A percentile compares a stretch with the other conserved stretches of the same genome.
Conservation (phyloP, 352 stramenopile genomes). For the Pilasporangium apinafurcum region DNA sequence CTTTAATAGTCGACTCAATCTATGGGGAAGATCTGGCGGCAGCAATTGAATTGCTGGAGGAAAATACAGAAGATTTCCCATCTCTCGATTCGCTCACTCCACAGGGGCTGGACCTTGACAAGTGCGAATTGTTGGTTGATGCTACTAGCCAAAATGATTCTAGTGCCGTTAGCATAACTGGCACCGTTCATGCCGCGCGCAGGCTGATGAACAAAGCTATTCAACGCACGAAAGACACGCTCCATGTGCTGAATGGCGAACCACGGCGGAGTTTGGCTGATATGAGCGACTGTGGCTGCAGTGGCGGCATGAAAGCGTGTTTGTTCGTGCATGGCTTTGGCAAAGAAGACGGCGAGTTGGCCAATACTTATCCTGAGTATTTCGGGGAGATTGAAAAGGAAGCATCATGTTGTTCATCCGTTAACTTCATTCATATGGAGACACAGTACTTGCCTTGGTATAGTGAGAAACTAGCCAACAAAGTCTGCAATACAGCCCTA, state of each 20-base stretch:
- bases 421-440: conserved; percentile 23
- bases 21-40: conserved; percentile 10
- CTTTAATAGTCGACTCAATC: neutral
- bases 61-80: conserved; percentile 8
- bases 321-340: conserved; percentile 3
- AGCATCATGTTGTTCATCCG: conserved; percentile 21
- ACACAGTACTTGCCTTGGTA: conserved; percentile 16
- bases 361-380: conserved; percentile 10
- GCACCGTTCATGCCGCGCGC: too few relatives aligned
- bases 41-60: conserved; percentile 7
- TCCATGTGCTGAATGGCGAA: neutral
- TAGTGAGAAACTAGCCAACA: conserved; percentile 8
- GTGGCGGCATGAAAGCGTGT: conserved; percentile 1
- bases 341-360: neutral
- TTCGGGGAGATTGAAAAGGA: conserved; percentile 18
- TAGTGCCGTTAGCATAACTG: neutral
- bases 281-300: neutral
- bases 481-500: conserved; percentile 13
- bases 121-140: neutral
- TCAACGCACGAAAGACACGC: neutral
- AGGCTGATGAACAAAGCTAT: conserved; percentile 1
- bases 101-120: neutral
- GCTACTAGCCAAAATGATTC: neutral
- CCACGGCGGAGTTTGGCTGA: neutral
- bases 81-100: conserved; percentile 5